These are phyloP conservation scores for Floccularia luteovirens DNA, from an alignment of 768 basidiomycete genomes.

Conservation along the genomic window DNA sequence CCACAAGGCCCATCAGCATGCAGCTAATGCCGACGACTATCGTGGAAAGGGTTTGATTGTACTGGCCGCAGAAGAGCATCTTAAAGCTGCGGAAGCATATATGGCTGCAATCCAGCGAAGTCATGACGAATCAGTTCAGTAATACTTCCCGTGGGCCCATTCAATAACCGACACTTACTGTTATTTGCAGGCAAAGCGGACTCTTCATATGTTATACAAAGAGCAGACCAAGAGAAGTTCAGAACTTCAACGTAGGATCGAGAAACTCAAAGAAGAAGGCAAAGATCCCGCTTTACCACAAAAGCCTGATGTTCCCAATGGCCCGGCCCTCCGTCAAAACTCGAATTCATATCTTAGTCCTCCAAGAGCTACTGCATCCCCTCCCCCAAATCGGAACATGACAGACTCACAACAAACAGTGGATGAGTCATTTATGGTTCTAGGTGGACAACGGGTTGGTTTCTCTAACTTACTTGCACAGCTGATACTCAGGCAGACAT, in stretches of 20 bases:
- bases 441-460: constrained; percentile 68
- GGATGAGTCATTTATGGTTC: constrained; percentile 85
- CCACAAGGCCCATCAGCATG: constrained; percentile 72
- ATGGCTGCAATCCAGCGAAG: constrained; percentile 66
- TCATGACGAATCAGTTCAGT: constrained; percentile 60
- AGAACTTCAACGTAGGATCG: constrained; percentile 66
- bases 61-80: constrained; percentile 66
- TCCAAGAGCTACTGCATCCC: constrained; percentile 36
- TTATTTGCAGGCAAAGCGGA: constrained; percentile 62
- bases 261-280: constrained; percentile 66
- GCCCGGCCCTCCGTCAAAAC: constrained; percentile 18
- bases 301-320: constrained; percentile 29
- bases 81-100: constrained; percentile 72
- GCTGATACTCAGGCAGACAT: constrained; percentile 4
- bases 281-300: constrained; percentile 73
- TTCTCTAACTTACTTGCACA: constrained; percentile 1
- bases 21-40: constrained; percentile 73
- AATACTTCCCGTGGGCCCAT: not conserved
- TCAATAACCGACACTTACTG: not conserved
- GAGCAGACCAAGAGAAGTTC: constrained; percentile 66
- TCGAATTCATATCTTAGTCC: constrained; percentile 20
- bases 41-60: constrained; percentile 59
- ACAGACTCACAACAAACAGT: constrained; percentile 56
- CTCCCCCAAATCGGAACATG: constrained; percentile 36
- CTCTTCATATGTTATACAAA: constrained; percentile 65